Conservation (phyloP, 1,284 basidiomycete genomes). For the Ganoderma meredithae region DNA sequence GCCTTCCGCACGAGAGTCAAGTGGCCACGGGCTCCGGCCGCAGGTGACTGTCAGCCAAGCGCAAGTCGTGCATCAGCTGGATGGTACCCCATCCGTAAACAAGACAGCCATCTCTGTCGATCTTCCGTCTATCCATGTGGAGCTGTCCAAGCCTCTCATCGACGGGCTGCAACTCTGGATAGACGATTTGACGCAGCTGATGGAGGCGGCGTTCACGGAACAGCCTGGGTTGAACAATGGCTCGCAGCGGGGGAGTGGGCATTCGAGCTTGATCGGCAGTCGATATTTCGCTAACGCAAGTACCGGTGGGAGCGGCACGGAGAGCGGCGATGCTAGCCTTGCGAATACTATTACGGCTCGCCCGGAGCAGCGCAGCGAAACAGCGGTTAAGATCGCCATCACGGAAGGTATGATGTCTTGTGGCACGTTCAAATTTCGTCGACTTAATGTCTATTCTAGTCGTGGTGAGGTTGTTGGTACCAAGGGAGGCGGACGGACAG, state of each 20-base stretch:
- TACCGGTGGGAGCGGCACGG: constrained; percentile 49
- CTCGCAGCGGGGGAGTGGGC: constrained; percentile 53
- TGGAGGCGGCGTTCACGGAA: constrained; percentile 50
- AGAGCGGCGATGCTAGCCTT: constrained; percentile 41
- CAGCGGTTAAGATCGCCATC: constrained; percentile 59
- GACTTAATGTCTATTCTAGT: constrained; percentile 38
- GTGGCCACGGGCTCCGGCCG: constrained; percentile 17
- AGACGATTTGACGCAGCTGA: constrained; percentile 81
- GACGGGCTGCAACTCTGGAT: constrained; percentile 87
- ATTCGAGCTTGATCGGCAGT: constrained; percentile 83
- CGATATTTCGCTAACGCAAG: constrained; percentile 76
- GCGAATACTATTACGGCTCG: constrained; percentile 37
- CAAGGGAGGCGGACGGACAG: constrained; percentile 40
- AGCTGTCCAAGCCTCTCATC: constrained; percentile 68
- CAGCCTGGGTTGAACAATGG: constrained; percentile 32
- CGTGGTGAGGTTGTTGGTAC: constrained; percentile 52
- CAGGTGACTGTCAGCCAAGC: constrained; percentile 22
- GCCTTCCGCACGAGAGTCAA: constrained; percentile 17
- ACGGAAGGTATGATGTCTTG: constrained; percentile 58
- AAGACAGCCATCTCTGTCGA: constrained; percentile 56
- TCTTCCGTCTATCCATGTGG: constrained; percentile 71
- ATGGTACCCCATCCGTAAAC: constrained; percentile 32
- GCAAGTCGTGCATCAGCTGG: constrained; percentile 5
- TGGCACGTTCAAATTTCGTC: constrained; percentile 6
- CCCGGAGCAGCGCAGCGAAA: constrained; percentile 46